A percentile compares a stretch with the other conserved stretches of the same genome.
These are phyloP conservation scores for Rasamsonia emersonii DNA, from an alignment of 2,329 filamentous ascomycete species.

Conservation along the genomic window DNA sequence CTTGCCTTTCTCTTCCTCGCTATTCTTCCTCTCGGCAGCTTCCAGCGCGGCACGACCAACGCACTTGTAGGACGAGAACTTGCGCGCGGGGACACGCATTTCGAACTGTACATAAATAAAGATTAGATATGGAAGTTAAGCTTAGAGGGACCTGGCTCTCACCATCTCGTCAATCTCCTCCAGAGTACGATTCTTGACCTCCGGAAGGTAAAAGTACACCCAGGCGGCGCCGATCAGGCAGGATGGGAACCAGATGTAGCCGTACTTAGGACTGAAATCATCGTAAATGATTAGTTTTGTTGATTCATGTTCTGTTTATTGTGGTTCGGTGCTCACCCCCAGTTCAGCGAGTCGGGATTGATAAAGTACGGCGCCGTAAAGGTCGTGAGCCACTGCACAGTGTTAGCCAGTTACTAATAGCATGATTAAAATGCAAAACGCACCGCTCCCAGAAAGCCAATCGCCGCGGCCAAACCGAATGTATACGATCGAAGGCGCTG, in stretches of 20 bases:
- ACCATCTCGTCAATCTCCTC: conserved; percentile 51
- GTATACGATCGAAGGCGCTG: conserved; percentile 50
- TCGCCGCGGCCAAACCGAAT: conserved; percentile 46
- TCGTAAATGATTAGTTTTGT: conserved; percentile 1
- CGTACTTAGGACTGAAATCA: conserved; percentile 39
- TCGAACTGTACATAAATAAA: conserved; percentile 26
- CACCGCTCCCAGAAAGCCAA: conserved; percentile 46
- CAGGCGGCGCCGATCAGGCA: conserved; percentile 14
- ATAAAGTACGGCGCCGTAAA: conserved; percentile 55
- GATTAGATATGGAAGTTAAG: conserved; percentile 3
- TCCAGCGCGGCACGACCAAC: conserved; percentile 16
- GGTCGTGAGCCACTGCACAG: conserved; percentile 42
- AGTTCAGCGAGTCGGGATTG: conserved; percentile 45
- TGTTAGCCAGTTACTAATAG: not conserved
- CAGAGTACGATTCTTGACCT: conserved; percentile 45
- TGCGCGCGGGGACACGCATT: conserved; percentile 27
- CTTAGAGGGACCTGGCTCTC: conserved; percentile 8
- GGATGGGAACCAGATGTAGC: conserved; percentile 45
- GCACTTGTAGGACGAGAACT: conserved; percentile 29
- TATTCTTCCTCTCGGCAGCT: conserved; percentile 3
- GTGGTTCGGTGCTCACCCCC: conserved; percentile 38
- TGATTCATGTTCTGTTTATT: no score
- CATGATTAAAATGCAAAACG: conserved; percentile 5
- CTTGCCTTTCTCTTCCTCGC: not conserved
- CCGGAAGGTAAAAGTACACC: conserved; percentile 44